phyloP scores from a whole-genome alignment of 768 basidiomycete genomes.

The Serendipita sp. region DNA sequence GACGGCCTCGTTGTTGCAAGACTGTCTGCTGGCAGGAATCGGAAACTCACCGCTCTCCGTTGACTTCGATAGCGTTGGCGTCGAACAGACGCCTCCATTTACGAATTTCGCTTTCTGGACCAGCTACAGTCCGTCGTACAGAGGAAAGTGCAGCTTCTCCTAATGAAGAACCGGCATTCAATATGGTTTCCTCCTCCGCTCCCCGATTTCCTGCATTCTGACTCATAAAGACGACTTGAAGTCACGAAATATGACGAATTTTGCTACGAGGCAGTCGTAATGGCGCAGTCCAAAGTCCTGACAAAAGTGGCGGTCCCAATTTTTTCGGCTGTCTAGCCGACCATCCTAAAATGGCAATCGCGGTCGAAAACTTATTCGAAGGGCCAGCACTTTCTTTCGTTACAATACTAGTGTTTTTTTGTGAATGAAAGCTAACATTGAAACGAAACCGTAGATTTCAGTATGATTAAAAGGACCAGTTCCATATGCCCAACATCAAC shows the following conservation, averaged over 20 bases:
- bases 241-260: neutral
- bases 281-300: neutral
- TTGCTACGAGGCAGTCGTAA: neutral
- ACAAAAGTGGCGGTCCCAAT: neutral
- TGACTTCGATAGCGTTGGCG: constrained; percentile 50
- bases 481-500: neutral
- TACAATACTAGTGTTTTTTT: neutral
- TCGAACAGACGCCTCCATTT: constrained; percentile 86
- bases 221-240: neutral
- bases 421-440: neutral
- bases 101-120: constrained; percentile 69
- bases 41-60: constrained; percentile 63
- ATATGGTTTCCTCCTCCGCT: neutral
- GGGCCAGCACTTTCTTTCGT: neutral
- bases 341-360: neutral
- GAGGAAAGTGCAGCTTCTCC: constrained; percentile 25
- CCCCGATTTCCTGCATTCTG: neutral
- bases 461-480: neutral
- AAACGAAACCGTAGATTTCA: too few species aligned
- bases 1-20: neutral
- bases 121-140: constrained; percentile 50
- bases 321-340: neutral
- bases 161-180: neutral
- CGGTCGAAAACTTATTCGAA: too few species aligned
- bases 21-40: neutral